Base-by-base conservation (phyloP, 257 asterid genomes). In the Lantana camara region DNA sequence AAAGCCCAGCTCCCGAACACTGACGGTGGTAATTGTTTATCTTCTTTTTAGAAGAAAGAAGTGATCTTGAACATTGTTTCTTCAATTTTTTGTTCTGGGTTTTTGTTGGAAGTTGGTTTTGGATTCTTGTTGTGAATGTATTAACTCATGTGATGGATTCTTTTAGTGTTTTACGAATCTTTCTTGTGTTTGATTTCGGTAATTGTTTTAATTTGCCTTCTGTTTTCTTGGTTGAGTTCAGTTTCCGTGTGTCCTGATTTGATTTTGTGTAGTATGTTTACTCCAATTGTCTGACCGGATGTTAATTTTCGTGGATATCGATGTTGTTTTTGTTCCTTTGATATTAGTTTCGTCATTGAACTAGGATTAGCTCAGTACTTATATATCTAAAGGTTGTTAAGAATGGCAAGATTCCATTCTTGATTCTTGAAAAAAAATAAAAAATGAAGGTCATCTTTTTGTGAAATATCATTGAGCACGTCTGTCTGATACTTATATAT, bases 1-100 rank as follows among this genome's bases (percentile, higher is more conserved):
- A n/a, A 60, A 50, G 8, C 57, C 57, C 51, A 78, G 74, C 6
- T 70, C 42, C 13, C 82, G 85, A 23, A 41, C 67, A 59, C 82
- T 79, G 67, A 66, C 82, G 63, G 72, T 75, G 87, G 90, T 87
- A 72, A 81, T 73, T 61, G 23, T 51, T 0, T 21, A 12, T 37
- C 21, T 7, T 20, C 32, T 4, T 1, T 44, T 34, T 16, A 4
- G 12, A 34, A 16, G 4, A 16, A n/a, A 38, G 6, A 9, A 60
- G 47, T 61, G 34, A 42, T 38, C 30, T 16, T 47, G 35, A 54
- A 7, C 16, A 3, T 48, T n/a, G n/a, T n/a, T 17, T 49, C 14
- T 40, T 20, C 4, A 5, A 22, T 21, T 15, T 50, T 32, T 62
- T 1, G 49, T 49, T 37, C 37, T 58, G 57, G 76, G 27, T 45